Evolutionary conservation across 257 asterid species (phyloP), one percentile per base, ranked within the genome.

Genomic region (Coffea eugenioides): DNA sequence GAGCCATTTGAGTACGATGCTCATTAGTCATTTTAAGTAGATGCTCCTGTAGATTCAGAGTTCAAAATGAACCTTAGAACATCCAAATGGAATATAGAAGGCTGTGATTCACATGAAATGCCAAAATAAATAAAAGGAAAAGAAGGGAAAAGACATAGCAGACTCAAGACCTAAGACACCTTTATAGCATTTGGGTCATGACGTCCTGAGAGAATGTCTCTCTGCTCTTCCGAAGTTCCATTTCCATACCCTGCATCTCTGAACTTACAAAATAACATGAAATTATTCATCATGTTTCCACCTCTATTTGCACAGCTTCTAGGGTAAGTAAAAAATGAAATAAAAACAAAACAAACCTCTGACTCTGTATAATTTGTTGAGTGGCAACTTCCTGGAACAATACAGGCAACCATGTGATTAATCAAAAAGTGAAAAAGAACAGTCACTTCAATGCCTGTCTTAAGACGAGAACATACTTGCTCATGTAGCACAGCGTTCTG

Each of bases 401-500:
- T 21, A 70, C 43, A 81, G 73, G 86, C 70, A 82, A 52, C 77
- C 16, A 75, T 71, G 45, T 84, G 70, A 83, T 59, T 80, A 83
- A 59, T 51, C 31, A 57, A 14, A 69, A 77, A 48, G 80, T 64
- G 69, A 68, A 80, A 80, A 69, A 14, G 36, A 21, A 16, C 39
- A 25, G 52, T 74, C 75, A 77, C 64, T 80, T 75, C 67, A 52
- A 65, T 36, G 61, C 49, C 62, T 10, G 51, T 12, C 48, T 59
- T 10, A 23, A 45, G 36, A 71, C 80, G 65, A 80, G 11, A 18
- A 72, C 79, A 71, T 88, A 93, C 99, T 84, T 96, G 99, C 85
- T 96, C 98, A 72, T 87, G 98, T 81, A 96, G 81, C 82, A 92
- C 88, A 79, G 97, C 97, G 69, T 77, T 89, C 88, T 89, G 99